Conservation (phyloP, 2,329 filamentous ascomycete genomes). For the Tolypocladium pustulatum region DNA sequence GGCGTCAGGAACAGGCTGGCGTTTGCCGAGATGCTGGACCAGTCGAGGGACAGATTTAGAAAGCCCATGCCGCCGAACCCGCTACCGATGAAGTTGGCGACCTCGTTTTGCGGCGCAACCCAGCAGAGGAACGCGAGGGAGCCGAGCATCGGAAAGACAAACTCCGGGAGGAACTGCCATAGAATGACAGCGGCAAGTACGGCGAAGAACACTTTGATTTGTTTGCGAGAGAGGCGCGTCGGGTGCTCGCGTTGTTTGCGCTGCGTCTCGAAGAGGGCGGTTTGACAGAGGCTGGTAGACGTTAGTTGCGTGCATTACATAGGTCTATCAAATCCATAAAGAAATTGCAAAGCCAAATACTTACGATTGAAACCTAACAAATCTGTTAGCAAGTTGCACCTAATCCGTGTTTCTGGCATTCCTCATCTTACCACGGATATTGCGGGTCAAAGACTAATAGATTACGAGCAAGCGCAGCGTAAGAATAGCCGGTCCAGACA, state of each 20-base stretch:
- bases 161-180: conserved; percentile 55
- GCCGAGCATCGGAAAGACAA: conserved; percentile 46
- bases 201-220: conserved; percentile 47
- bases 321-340: not conserved
- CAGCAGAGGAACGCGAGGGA: conserved; percentile 53
- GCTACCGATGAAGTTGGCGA: conserved; percentile 49
- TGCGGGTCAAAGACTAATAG: conserved; percentile 48
- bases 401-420: too few relatives aligned
- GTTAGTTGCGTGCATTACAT: not conserved
- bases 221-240: conserved; percentile 35
- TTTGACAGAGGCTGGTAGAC: conserved; percentile 32
- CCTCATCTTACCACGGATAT: conserved; percentile 10
- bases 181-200: conserved; percentile 40
- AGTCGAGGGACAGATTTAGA: conserved; percentile 48
- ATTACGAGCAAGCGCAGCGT: conserved; percentile 45
- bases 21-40: conserved; percentile 47
- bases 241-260: conserved; percentile 40
- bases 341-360: conserved; percentile 1
- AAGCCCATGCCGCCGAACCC: conserved; percentile 54
- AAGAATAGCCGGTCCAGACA: conserved; percentile 48
- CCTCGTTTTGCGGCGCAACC: conserved; percentile 46
- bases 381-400: not conserved
- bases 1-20: conserved; percentile 43
- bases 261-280: conserved; percentile 47
- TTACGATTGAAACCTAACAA: conserved; percentile 28